These are phyloP conservation scores for Cudoniella acicularis DNA, from an alignment of 495 filamentous ascomycete genomes.

Conservation along the genomic window DNA sequence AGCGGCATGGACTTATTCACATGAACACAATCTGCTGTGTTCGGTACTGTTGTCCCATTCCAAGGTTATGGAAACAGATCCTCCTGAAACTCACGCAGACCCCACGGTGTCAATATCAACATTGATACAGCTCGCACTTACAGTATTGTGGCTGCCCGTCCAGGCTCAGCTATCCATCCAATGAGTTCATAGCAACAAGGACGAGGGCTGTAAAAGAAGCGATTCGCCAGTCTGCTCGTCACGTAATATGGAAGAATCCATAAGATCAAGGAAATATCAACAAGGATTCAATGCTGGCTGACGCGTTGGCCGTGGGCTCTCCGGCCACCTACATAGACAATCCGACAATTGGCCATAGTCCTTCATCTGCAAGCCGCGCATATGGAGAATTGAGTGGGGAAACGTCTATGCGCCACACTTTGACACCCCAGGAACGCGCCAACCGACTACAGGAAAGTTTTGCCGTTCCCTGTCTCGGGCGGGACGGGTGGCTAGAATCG, in stretches of 20 bases:
- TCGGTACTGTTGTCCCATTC: no score
- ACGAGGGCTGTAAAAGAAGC: background rate
- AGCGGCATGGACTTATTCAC: no score
- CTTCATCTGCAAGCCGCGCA: background rate
- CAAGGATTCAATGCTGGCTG: background rate
- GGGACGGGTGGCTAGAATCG: background rate
- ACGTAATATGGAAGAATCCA: background rate
- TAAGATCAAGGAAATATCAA: background rate
- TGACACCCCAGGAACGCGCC: no score
- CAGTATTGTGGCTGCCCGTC: no score
- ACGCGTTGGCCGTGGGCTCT: background rate
- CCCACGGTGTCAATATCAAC: no score
- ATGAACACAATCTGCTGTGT: no score
- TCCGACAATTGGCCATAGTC: no score
- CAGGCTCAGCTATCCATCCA: no score
- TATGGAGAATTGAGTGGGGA: background rate
- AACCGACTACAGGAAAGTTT: background rate
- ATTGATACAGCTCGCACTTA: no score
- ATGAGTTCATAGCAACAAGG: background rate
- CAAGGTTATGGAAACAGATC: no score
- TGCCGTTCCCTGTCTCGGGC: background rate
- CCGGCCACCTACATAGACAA: no score
- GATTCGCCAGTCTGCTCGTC: background rate
- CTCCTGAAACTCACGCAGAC: no score
- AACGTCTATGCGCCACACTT: background rate